phyloP scores from a whole-genome alignment of 768 basidiomycete genomes.

The Suillus discolor region DNA sequence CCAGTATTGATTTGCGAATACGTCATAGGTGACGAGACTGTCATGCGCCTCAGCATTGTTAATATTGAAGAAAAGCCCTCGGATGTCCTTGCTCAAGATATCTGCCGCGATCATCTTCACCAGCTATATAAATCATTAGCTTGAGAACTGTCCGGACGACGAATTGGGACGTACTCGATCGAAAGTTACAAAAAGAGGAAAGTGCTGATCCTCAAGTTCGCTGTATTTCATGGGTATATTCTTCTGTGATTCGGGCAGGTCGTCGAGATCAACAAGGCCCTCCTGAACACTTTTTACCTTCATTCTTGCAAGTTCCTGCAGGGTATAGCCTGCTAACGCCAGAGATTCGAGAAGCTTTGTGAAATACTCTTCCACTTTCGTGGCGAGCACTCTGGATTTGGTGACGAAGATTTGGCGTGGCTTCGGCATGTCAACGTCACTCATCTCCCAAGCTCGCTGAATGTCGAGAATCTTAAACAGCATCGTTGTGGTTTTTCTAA shows the following conservation, averaged over 20 bases:
- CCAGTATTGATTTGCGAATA: constrained; percentile 60
- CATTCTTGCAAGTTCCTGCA: constrained; percentile 40
- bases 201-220: constrained; percentile 57
- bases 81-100: constrained; percentile 34
- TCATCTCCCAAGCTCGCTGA: constrained; percentile 53
- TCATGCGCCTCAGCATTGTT: constrained; percentile 21
- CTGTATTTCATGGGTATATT: constrained; percentile 52
- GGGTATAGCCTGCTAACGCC: constrained; percentile 35
- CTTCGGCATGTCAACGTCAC: constrained; percentile 37
- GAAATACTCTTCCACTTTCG: constrained; percentile 74
- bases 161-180: constrained; percentile 47
- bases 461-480: constrained; percentile 75
- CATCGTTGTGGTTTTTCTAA: constrained; percentile 76
- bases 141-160: background rate
- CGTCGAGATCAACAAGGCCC: constrained; percentile 35
- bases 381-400: constrained; percentile 63
- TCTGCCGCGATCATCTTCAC: constrained; percentile 30
- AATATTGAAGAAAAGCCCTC: constrained; percentile 15
- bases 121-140: constrained; percentile 16
- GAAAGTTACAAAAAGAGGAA: constrained; percentile 71
- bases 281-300: constrained; percentile 20
- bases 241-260: constrained; percentile 37
- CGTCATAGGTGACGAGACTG: constrained; percentile 43
- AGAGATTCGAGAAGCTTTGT: constrained; percentile 50
- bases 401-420: constrained; percentile 76